phyloP scores from a whole-genome alignment of 1,284 basidiomycete genomes.

The Boletus holoroseus region DNA sequence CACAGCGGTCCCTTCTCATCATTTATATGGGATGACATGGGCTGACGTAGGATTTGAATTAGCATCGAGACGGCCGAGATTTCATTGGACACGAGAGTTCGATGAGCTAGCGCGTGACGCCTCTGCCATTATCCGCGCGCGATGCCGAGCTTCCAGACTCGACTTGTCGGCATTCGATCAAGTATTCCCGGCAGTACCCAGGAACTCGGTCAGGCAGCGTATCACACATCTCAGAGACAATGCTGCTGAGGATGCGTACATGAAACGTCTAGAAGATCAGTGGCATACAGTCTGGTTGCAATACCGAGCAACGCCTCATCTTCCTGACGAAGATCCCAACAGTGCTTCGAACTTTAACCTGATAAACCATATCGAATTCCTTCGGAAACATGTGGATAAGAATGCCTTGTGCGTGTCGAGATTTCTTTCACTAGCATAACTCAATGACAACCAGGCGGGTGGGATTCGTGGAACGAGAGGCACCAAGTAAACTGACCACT shows the following conservation, averaged over 20 bases:
- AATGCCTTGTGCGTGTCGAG: constrained; percentile 62
- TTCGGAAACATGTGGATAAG: constrained; percentile 80
- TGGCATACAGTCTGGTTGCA: constrained; percentile 76
- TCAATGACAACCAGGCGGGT: constrained; percentile 44
- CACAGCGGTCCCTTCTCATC: neutral
- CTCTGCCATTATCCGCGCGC: constrained; percentile 74
- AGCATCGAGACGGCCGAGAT: constrained; percentile 52
- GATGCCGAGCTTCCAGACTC: constrained; percentile 59
- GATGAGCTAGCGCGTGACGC: constrained; percentile 85
- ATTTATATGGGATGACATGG: neutral
- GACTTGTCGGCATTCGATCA: constrained; percentile 71
- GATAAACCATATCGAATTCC: constrained; percentile 68
- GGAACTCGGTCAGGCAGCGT: constrained; percentile 64
- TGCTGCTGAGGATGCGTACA: constrained; percentile 68
- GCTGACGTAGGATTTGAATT: constrained; percentile 18
- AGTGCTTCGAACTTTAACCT: constrained; percentile 75
- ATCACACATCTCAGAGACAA: constrained; percentile 54
- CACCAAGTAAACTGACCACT: constrained; percentile 40
- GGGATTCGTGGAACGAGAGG: constrained; percentile 46
- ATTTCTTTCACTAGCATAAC: neutral
- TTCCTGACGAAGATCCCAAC: constrained; percentile 68
- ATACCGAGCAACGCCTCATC: constrained; percentile 57
- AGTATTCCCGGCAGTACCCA: constrained; percentile 68
- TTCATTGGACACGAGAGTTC: constrained; percentile 79
- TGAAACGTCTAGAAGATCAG: constrained; percentile 72